These are phyloP conservation scores for Clohesyomyces aquaticus DNA, from an alignment of 495 filamentous ascomycete species.

Conservation along the genomic window DNA sequence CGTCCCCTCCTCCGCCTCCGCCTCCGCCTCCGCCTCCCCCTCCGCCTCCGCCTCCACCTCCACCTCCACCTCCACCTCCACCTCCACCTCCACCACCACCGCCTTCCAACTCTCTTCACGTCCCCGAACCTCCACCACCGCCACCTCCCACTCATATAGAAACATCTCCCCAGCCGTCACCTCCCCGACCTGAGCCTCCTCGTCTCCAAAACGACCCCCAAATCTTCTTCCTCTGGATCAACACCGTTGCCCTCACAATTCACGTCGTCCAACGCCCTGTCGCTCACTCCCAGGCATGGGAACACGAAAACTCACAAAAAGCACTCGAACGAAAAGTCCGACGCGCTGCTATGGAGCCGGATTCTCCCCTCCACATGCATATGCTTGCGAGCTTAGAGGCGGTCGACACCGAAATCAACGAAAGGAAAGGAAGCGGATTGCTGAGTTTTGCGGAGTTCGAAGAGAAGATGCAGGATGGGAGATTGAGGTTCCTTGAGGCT, in stretches of 20 bases:
- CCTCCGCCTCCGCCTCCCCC: background rate
- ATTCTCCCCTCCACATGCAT: conserved; percentile 8
- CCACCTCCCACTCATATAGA: background rate
- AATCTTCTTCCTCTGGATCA: conserved; percentile 13
- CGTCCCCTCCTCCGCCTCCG: background rate
- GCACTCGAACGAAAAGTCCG: conserved; percentile 16
- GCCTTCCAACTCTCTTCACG: too few relatives aligned
- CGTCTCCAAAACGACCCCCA: conserved; percentile 6
- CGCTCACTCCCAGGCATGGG: background rate
- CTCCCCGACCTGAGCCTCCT: background rate
- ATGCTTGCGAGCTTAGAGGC: conserved; percentile 22
- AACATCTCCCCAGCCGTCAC: background rate
- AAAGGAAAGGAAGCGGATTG: conserved; percentile 31
- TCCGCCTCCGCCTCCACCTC: too few relatives aligned
- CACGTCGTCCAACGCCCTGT: background rate
- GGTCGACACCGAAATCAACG: conserved; percentile 33
- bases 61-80: background rate
- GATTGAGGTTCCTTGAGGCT: conserved; percentile 33
- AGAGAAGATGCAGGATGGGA: conserved; percentile 13
- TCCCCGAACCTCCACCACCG: background rate
- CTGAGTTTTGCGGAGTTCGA: conserved; percentile 34
- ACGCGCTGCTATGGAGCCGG: conserved; percentile 3
- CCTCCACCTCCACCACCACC: background rate
- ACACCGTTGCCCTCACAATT: background rate
- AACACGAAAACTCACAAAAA: conserved; percentile 12